These are phyloP conservation scores for Trichoderma guizhouense DNA, from an alignment of 2,329 filamentous ascomycete species.

Conservation along the genomic window DNA sequence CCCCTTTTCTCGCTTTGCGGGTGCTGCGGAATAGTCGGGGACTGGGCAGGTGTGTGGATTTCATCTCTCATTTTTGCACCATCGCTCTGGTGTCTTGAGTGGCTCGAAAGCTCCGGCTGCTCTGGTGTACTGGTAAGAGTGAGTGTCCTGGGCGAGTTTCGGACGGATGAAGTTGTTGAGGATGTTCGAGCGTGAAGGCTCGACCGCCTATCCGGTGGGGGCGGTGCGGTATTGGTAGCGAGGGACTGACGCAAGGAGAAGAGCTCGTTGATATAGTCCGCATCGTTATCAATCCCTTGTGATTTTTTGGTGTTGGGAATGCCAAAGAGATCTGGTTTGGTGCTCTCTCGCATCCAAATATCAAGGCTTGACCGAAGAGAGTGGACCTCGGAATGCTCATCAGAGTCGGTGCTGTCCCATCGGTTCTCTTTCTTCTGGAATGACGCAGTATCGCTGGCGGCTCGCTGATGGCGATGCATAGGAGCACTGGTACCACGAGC, in stretches of 20 bases:
- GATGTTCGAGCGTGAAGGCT: constrained; percentile 50
- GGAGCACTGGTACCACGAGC: constrained; percentile 22
- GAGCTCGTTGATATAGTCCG: constrained; percentile 46
- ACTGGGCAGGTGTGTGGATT: constrained; percentile 26
- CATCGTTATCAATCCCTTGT: constrained; percentile 26
- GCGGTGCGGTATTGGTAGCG: constrained; percentile 39
- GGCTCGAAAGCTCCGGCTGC: constrained; percentile 20
- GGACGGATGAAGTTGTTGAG: constrained; percentile 25
- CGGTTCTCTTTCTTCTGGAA: constrained; percentile 40
- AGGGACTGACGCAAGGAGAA: constrained; percentile 41
- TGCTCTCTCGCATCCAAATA: constrained; percentile 56
- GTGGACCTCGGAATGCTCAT: constrained; percentile 37
- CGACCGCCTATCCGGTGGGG: constrained; percentile 50
- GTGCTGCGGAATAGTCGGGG: constrained; percentile 20
- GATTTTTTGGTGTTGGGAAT: constrained; percentile 44
- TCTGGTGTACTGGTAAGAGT: constrained; percentile 24
- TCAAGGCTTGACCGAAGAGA: constrained; percentile 52
- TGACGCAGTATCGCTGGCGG: constrained; percentile 45
- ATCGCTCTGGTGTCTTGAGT: constrained; percentile 29
- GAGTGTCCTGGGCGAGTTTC: constrained; percentile 1
- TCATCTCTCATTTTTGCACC: constrained; percentile 28
- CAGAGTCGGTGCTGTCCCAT: constrained; percentile 45
- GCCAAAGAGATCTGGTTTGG: constrained; percentile 49
- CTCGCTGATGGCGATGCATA: constrained; percentile 41
- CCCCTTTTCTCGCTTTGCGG: constrained; percentile 33